Conservation (phyloP, 2,329 filamentous ascomycete species). For the Uncinocarpus reesii region DNA sequence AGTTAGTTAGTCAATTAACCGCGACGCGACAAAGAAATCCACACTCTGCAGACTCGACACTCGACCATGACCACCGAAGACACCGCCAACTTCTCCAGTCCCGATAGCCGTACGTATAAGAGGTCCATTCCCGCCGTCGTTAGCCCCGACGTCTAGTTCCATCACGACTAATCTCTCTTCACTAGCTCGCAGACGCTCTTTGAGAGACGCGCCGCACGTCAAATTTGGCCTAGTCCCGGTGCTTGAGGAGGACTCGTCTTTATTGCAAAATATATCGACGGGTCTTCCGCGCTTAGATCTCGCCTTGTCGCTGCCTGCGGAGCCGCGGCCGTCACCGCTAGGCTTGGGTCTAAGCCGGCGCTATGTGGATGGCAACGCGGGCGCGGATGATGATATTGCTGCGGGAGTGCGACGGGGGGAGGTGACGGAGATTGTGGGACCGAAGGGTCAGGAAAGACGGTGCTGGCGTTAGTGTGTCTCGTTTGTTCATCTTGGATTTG, state of each 20-base stretch:
- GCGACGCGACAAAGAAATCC: too few species aligned
- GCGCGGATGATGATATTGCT: constrained; percentile 15
- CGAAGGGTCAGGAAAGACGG: constrained; percentile 75
- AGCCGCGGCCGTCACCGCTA: background rate
- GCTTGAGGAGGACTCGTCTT: too few species aligned
- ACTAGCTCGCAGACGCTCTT: background rate
- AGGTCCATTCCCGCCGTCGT: background rate
- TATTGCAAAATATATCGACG: constrained; percentile 47
- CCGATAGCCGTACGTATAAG: constrained; percentile 24
- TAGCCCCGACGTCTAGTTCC: background rate
- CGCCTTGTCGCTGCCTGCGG: constrained; percentile 11
- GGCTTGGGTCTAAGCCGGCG: constrained; percentile 1
- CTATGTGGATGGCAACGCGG: background rate
- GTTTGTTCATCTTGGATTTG: background rate
- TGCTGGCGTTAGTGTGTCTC: constrained; percentile 55
- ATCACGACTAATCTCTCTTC: background rate
- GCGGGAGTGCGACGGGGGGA: constrained; percentile 64
- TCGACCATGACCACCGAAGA: constrained; percentile 18
- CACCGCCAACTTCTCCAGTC: constrained; percentile 25
- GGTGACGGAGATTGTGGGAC: constrained; percentile 79
- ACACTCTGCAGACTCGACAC: background rate
- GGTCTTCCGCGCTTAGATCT: constrained; percentile 46
- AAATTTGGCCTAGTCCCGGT: background rate
- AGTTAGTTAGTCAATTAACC: too few species aligned
- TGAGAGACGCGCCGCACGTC: background rate